Base-by-base conservation (phyloP, 73 alveolate genomes). In the Paraurostyla sp. region DNA sequence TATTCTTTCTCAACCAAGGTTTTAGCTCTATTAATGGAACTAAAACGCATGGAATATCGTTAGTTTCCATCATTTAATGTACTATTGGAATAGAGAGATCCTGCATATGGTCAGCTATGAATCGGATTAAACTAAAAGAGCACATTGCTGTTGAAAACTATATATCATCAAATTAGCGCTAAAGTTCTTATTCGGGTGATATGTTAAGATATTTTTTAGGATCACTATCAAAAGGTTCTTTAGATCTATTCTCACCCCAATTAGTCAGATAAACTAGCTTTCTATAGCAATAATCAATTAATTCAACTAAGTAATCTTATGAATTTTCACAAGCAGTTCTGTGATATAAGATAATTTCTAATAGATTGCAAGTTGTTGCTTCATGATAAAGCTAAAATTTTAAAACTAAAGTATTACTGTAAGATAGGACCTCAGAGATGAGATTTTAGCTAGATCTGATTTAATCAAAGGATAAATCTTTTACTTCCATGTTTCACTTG, bases 21-120 rank as follows among this genome's bases (percentile, higher is more conserved):
- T 98, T 98, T 85, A 96, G 92, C 93, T 99, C 99, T 94, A 99
- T 91, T 30, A 99, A 95, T 2, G 99, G 99, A 18, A 99, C 99
- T 51, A 99, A 92, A 45, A 98, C 76, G n/a, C 97, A 95, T 40
- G 98, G 99, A 76, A 99, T 97, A 88, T 99, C 99, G 63, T 98
- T 97, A 1, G 96, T 96, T 83, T 98, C 99, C 97, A 98, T 94
- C 98, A 99, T 89, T 68, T 98, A 97, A 88, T 97, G 99, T 40
- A 98, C 98, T 60, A 99, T 99, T 29, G 99, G 99, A 60, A 99
- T 87, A 6, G 99, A 95, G 81, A 99, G 83, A 73, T 95, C 96
- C 83, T 95, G 97, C 54, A 98, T 89, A 88, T 99, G 98, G 73
- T 99, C 99, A 40, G 99, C 92, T 50, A 99, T 97, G 89, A 97